Conservation (phyloP, 441 rosid genomes). For the Syzygium syzygioides region DNA sequence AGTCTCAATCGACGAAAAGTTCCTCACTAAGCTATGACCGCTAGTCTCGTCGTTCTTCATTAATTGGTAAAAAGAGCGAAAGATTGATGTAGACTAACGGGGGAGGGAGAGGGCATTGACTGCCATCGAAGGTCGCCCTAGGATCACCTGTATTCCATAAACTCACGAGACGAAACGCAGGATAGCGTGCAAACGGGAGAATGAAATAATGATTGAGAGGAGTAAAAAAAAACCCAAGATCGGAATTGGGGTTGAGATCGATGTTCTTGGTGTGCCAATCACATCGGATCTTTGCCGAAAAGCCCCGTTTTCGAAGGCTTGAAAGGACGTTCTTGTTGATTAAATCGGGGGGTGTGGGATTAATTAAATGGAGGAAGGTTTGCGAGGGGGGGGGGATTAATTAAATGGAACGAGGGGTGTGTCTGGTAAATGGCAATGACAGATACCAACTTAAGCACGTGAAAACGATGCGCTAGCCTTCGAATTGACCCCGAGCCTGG, state of each 20-base stretch:
- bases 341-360: not conserved
- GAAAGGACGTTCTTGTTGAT: not conserved
- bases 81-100: not conserved
- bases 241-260: not conserved
- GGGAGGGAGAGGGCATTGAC: too few relatives aligned
- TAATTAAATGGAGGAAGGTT: too few relatives aligned
- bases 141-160: not conserved
- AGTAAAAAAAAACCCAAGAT: not conserved
- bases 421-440: conserved; percentile 61
- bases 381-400: not conserved
- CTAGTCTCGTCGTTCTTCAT: not conserved
- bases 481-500: conserved; percentile 20
- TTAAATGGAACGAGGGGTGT: conserved; percentile 19
- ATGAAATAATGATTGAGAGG: rapidly evolving
- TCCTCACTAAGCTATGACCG: not conserved
- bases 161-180: not conserved
- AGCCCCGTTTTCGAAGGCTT: not conserved
- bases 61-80: not conserved
- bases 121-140: not conserved
- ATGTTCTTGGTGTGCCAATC: not conserved
- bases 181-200: not conserved
- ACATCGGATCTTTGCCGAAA: not conserved
- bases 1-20: not conserved
- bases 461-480: conserved; percentile 32
- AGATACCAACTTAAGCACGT: conserved; percentile 43